Evolutionary conservation across 495 filamentous ascomycete species (phyloP).

Genomic region (Aspergillus leporis): DNA sequence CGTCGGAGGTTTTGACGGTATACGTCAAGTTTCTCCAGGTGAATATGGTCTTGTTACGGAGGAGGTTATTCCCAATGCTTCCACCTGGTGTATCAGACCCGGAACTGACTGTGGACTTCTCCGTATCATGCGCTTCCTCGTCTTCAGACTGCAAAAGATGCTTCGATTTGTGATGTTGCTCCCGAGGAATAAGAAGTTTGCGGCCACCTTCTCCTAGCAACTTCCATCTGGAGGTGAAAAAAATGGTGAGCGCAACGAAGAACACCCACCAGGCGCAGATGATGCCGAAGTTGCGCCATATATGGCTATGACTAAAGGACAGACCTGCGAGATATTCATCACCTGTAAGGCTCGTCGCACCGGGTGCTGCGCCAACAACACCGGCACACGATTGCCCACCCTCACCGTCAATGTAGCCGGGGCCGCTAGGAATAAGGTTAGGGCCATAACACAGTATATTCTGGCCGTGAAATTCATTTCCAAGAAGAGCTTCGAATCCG

Average conservation of each 20-base stretch:
- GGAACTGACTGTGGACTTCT: too few relatives aligned
- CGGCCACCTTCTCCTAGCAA: slow-evolving; percentile 32
- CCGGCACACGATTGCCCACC: slow-evolving; percentile 53
- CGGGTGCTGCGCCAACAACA: slow-evolving; percentile 48
- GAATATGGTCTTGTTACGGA: slow-evolving; percentile 55
- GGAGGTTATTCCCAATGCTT: slow-evolving; percentile 30
- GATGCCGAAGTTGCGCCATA: slow-evolving; percentile 53
- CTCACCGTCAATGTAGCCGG: slow-evolving; percentile 29
- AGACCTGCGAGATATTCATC: slow-evolving; percentile 50
- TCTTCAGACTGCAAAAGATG: slow-evolving; percentile 27
- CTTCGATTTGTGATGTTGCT: slow-evolving; percentile 27
- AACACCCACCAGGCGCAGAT: slow-evolving; percentile 48
- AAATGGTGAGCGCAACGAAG: slow-evolving; percentile 41
- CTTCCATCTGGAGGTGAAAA: slow-evolving; percentile 41
- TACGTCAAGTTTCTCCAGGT: slow-evolving; percentile 64
- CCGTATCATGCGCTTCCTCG: slow-evolving; percentile 32
- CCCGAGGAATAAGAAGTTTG: slow-evolving; percentile 41
- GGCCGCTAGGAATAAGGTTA: slow-evolving; percentile 48
- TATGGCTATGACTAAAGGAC: slow-evolving; percentile 46
- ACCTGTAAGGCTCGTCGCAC: slow-evolving; percentile 47
- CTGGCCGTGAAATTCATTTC: slow-evolving; percentile 63
- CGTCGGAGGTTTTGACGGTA: slow-evolving; percentile 45
- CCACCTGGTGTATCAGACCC: too few relatives aligned
- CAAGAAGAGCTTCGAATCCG: slow-evolving; percentile 66
- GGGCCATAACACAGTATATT: slow-evolving; percentile 46